These are phyloP conservation scores for Colletotrichum aenigma DNA, from an alignment of 2,329 filamentous ascomycete species.

Conservation along the genomic window DNA sequence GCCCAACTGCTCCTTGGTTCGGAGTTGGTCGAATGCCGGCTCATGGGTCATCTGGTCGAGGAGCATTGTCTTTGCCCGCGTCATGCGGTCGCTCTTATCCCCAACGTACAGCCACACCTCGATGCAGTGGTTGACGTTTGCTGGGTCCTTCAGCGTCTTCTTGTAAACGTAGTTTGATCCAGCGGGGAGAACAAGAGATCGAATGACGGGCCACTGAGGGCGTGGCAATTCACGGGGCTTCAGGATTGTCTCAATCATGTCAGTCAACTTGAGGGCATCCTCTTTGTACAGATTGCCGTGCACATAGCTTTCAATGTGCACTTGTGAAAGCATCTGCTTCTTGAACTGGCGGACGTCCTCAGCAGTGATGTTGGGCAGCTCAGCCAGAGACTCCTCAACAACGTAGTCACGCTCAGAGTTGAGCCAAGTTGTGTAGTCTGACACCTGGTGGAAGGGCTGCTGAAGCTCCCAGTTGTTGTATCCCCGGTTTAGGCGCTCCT, in stretches of 20 bases:
- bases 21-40: conserved; percentile 90
- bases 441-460: conserved; percentile 88
- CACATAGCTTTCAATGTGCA: conserved; percentile 85
- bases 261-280: conserved; percentile 84
- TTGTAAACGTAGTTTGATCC: conserved; percentile 86
- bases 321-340: conserved; percentile 79
- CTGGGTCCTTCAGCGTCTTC: conserved; percentile 80
- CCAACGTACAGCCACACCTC: conserved; percentile 79
- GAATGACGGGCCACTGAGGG: conserved; percentile 78
- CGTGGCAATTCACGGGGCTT: conserved; percentile 75
- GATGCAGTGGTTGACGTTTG: conserved; percentile 87
- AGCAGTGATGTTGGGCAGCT: conserved; percentile 75
- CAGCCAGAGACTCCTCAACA: conserved; percentile 79
- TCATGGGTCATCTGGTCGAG: conserved; percentile 92
- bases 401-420: conserved; percentile 78
- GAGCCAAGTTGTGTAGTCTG: conserved; percentile 82
- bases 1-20: conserved; percentile 96
- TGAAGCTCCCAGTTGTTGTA: conserved; percentile 89
- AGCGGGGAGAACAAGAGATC: conserved; percentile 77
- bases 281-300: conserved; percentile 96
- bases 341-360: conserved; percentile 79
- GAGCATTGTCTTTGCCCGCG: conserved; percentile 79
- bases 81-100: conserved; percentile 67
- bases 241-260: conserved; percentile 79
- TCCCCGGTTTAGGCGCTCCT: conserved; percentile 77